Evolutionary conservation across 371 early-diverging fungal genomes (phyloP).

Genomic region (Lichtheimia corymbifera): DNA sequence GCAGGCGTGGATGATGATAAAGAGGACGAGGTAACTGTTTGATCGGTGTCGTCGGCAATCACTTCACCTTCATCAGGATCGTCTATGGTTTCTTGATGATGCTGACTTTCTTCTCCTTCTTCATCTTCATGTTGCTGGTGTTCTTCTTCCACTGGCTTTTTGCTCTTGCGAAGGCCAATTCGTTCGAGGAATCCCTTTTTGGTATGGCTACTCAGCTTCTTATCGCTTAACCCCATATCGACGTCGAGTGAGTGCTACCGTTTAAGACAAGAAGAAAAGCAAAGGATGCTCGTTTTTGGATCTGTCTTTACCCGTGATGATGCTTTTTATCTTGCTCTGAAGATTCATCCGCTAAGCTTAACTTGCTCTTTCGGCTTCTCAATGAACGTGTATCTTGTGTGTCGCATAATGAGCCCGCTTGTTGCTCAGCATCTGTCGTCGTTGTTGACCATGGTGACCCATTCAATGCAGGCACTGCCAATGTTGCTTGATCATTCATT

Average conservation of each 20-base stretch:
- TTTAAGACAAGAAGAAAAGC: slow-evolving; percentile 1
- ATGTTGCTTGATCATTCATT: not conserved
- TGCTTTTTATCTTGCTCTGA: slow-evolving; percentile 1
- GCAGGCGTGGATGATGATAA: slow-evolving; percentile 8
- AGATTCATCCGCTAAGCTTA: not conserved
- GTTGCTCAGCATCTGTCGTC: not conserved
- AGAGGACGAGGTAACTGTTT: slow-evolving; percentile 4
- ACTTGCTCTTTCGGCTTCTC: slow-evolving; percentile 5
- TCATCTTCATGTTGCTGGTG: not conserved
- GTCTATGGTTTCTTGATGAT: not conserved
- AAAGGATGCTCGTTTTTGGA: slow-evolving; percentile 1
- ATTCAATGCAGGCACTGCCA: no score
- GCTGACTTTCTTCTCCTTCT: not conserved
- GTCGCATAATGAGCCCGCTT: not conserved
- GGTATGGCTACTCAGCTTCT: slow-evolving; percentile 1
- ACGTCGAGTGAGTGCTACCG: not conserved
- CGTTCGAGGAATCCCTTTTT: slow-evolving; percentile 18
- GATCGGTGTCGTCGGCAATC: slow-evolving; percentile 8
- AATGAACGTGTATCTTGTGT: slow-evolving; percentile 1
- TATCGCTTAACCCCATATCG: slow-evolving; percentile 1
- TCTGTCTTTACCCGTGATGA: not conserved
- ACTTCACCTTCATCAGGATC: not conserved
- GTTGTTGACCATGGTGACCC: not conserved
- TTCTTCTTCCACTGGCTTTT: slow-evolving; percentile 7
- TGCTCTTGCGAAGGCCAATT: slow-evolving; percentile 11